phyloP scores from a whole-genome alignment of 345 rosid genomes.

The Gossypium raimondii region DNA sequence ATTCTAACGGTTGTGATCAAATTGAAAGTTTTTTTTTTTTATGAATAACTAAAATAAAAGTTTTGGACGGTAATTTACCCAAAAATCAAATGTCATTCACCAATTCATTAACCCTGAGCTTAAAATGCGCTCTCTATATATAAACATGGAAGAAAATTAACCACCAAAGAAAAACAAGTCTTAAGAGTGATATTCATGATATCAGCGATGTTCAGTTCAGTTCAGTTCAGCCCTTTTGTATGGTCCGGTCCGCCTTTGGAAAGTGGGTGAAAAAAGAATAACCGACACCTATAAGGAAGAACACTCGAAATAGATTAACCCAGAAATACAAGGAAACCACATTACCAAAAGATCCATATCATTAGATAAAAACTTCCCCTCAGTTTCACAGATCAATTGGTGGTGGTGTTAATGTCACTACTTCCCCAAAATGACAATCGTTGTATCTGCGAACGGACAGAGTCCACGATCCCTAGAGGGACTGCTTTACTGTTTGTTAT shows the following conservation, averaged over 20 bases:
- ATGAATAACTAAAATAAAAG: no score
- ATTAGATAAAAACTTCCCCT: not conserved
- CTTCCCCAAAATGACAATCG: constrained; percentile 11
- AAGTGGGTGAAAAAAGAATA: not conserved
- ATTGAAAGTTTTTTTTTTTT: no score
- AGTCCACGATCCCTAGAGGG: constrained; percentile 26
- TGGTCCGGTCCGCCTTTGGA: not conserved
- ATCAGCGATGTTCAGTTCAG: not conserved
- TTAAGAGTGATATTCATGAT: no score
- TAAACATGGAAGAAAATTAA: no score
- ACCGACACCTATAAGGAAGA: not conserved
- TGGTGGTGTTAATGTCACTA: not conserved
- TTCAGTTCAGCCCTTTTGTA: not conserved
- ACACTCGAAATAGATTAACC: not conserved
- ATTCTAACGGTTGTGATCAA: no score
- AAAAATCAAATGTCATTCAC: no score
- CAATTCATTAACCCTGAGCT: no score
- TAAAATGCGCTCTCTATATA: no score
- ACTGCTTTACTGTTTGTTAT: constrained; percentile 15
- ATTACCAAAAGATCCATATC: not conserved
- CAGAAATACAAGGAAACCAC: not conserved
- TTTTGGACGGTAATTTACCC: no score
- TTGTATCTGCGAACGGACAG: constrained; percentile 28
- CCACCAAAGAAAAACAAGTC: no score
- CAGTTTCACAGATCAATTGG: not conserved